phyloP scores from a whole-genome alignment of 345 rosid species.

The Acer campestre region DNA sequence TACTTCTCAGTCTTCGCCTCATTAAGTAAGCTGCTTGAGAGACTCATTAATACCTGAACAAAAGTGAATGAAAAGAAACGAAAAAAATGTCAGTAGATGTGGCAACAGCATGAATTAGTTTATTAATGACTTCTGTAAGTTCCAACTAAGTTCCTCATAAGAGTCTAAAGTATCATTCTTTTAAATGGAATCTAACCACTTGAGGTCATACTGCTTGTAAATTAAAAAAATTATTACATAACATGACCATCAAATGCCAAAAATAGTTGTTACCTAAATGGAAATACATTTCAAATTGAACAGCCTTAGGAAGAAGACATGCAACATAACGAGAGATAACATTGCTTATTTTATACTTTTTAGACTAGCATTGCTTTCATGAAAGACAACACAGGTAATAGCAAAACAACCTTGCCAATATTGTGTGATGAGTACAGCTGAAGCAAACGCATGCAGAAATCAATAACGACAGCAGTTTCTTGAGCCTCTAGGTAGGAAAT shows the following conservation, averaged over 20 bases:
- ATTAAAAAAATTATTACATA: neutral
- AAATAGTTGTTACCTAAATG: too few species aligned
- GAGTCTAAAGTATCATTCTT: neutral
- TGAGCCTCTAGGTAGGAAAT: slow-evolving; percentile 85
- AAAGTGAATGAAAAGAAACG: slow-evolving; percentile 9
- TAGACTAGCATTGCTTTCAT: slow-evolving; percentile 13
- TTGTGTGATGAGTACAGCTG: slow-evolving; percentile 94
- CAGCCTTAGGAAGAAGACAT: neutral
- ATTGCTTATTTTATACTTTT: neutral
- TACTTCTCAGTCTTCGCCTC: slow-evolving; percentile 86
- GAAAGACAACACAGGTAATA: slow-evolving; percentile 9
- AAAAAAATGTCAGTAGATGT: neutral
- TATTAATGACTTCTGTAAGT: neutral
- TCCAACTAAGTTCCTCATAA: neutral
- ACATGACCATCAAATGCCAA: neutral
- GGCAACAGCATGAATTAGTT: neutral
- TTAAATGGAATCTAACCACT: neutral
- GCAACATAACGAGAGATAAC: neutral
- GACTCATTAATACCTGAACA: slow-evolving; percentile 68
- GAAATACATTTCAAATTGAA: neutral
- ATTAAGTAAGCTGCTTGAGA: slow-evolving; percentile 77
- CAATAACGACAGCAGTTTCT: slow-evolving; percentile 74
- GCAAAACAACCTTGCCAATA: slow-evolving; percentile 79
- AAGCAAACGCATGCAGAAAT: slow-evolving; percentile 91
- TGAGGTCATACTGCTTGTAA: neutral